These are phyloP conservation scores for Tympanopsis confertula DNA, from an alignment of 2,329 filamentous ascomycete species.

Conservation along the genomic window DNA sequence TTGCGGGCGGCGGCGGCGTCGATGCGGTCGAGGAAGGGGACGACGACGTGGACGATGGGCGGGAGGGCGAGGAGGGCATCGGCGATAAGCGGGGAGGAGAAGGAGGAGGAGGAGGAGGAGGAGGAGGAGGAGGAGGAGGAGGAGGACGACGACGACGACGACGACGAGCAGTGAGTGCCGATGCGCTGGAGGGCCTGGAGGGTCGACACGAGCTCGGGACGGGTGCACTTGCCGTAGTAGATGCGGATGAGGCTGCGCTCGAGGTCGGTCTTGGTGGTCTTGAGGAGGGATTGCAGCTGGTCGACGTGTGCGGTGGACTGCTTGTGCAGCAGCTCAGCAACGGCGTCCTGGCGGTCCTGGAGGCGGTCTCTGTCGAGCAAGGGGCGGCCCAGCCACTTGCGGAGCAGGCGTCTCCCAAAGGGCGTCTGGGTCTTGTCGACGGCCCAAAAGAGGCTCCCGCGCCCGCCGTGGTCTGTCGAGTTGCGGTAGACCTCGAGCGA, in stretches of 20 bases:
- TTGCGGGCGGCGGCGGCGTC: constrained; percentile 52
- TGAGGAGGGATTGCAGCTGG: constrained; percentile 43
- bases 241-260: constrained; percentile 63
- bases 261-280: constrained; percentile 49
- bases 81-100: constrained; percentile 43
- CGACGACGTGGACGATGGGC: constrained; percentile 44
- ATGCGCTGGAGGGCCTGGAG: constrained; percentile 57
- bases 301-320: constrained; percentile 41
- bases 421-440: constrained; percentile 60
- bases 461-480: constrained; percentile 54
- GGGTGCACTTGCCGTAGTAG: constrained; percentile 61
- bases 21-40: constrained; percentile 51
- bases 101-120: constrained; percentile 54
- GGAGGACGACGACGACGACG: constrained; percentile 39
- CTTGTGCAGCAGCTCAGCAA: constrained; percentile 52
- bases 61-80: constrained; percentile 51
- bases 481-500: constrained; percentile 67
- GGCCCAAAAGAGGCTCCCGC: constrained; percentile 64
- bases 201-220: constrained; percentile 54
- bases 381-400: constrained; percentile 64
- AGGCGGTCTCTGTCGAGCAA: constrained; percentile 50
- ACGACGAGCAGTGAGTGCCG: constrained; percentile 45
- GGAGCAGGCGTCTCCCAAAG: constrained; percentile 55
- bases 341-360: constrained; percentile 52
- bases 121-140: constrained; percentile 58